These are phyloP conservation scores for Nicotiana sylvestris DNA, from an alignment of 257 asterid genomes.

Conservation along the genomic window DNA sequence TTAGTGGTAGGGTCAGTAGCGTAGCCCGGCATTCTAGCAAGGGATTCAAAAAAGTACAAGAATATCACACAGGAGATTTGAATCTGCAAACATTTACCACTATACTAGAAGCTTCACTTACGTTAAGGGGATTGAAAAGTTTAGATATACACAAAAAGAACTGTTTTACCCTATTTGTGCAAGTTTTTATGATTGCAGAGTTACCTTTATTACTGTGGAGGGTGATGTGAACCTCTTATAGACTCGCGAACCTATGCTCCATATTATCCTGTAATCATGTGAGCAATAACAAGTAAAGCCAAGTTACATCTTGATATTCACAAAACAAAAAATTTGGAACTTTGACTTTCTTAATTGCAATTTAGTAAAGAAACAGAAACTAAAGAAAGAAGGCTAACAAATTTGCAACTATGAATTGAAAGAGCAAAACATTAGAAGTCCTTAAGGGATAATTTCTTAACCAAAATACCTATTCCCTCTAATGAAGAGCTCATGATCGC, in stretches of 20 bases:
- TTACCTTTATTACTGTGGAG: conserved; percentile 77
- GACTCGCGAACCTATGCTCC: conserved; percentile 87
- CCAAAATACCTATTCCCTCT: conserved; percentile 44
- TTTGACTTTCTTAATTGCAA: not conserved
- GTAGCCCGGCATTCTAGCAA: too few relatives aligned
- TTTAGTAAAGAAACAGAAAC: not conserved
- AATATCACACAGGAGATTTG: too few relatives aligned
- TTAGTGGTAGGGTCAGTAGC: not conserved
- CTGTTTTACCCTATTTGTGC: too few relatives aligned
- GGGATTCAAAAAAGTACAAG: too few relatives aligned
- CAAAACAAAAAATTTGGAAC: conserved; percentile 3
- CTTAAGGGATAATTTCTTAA: not conserved
- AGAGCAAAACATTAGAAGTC: not conserved
- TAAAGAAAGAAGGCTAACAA: not conserved
- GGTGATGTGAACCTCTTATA: conserved; percentile 76
- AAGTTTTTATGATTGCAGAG: not conserved
- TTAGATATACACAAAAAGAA: too few relatives aligned
- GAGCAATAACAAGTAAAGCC: conserved; percentile 18
- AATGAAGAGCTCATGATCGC: conserved; percentile 77
- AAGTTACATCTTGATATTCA: conserved; percentile 5
- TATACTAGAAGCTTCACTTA: too few relatives aligned
- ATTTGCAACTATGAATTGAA: not conserved
- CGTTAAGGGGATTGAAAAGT: too few relatives aligned
- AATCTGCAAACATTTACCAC: too few relatives aligned
- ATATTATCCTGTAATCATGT: conserved; percentile 60